These are phyloP conservation scores for Santalum album DNA, from an alignment of 164 flowering plant genomes.

Conservation along the genomic window DNA sequence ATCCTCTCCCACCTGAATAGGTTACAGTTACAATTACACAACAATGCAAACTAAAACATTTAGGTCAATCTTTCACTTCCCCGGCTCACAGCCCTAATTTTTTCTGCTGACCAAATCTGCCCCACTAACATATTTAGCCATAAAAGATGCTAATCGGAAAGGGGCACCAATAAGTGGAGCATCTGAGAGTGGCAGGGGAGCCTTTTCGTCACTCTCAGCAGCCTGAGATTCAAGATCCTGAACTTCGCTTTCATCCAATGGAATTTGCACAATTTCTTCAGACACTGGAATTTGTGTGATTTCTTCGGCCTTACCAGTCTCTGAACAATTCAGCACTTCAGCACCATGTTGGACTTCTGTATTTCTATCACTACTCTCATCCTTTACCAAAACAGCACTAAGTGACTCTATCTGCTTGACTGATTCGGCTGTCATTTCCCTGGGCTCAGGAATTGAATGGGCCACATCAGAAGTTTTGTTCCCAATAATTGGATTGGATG, in stretches of 20 bases:
- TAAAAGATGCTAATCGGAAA: constrained; percentile 68
- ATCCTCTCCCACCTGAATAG: too few species aligned
- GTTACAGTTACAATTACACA: too few species aligned
- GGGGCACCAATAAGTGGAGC: constrained; percentile 96
- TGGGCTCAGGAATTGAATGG: constrained; percentile 11
- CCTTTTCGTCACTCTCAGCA: constrained; percentile 17
- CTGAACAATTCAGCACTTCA: constrained; percentile 10
- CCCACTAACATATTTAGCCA: constrained; percentile 87
- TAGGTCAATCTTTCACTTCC: too few species aligned
- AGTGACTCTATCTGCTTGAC: constrained; percentile 11
- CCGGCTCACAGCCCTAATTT: not conserved
- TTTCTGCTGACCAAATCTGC: constrained; percentile 70
- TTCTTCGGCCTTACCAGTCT: constrained; percentile 18
- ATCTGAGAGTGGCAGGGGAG: constrained; percentile 48
- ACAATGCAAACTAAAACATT: too few species aligned
- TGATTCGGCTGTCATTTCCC: constrained; percentile 9
- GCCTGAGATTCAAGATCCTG: constrained; percentile 21
- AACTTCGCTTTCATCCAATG: constrained; percentile 48
- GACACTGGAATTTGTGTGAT: not conserved
- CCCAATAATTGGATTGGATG: constrained; percentile 9
- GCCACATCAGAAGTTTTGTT: constrained; percentile 6
- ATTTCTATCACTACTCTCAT: not conserved
- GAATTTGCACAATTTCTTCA: constrained; percentile 63
- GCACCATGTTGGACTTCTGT: constrained; percentile 4
- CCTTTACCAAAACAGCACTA: constrained; percentile 13